Evolutionary conservation across 2,329 filamentous ascomycete genomes (phyloP).

Genomic region (Verticillium klebahnii): DNA sequence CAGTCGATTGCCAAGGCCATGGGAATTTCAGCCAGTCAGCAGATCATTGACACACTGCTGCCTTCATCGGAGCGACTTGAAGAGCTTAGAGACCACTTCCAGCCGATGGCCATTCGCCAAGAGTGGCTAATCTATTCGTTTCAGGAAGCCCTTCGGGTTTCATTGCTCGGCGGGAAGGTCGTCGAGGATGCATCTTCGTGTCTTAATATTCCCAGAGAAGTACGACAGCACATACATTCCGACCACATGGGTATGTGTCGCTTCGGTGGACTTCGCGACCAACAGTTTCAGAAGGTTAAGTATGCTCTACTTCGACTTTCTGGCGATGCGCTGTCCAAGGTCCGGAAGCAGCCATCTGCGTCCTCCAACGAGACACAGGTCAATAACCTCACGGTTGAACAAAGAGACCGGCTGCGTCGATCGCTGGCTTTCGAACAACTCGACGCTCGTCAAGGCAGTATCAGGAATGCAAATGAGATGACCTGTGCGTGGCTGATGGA

Average conservation of each 20-base stretch:
- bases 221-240: conserved; percentile 23
- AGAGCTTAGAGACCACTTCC: conserved; percentile 24
- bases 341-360: background rate
- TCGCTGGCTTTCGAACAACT: conserved; percentile 32
- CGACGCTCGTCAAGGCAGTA: conserved; percentile 26
- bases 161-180: conserved; percentile 16
- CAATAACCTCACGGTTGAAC: background rate
- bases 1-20: conserved; percentile 10
- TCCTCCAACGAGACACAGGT: background rate
- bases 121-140: conserved; percentile 29
- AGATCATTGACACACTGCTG: conserved; percentile 26
- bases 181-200: conserved; percentile 32
- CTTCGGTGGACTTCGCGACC: conserved; percentile 21
- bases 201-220: conserved; percentile 25
- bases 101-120: conserved; percentile 19
- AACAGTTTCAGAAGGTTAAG: conserved; percentile 25
- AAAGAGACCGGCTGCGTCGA: conserved; percentile 2
- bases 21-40: conserved; percentile 22
- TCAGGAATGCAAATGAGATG: conserved; percentile 26
- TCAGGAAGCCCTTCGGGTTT: conserved; percentile 20
- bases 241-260: conserved; percentile 32
- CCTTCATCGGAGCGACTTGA: conserved; percentile 26
- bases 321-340: background rate
- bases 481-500: conserved; percentile 37
- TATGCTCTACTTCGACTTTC: background rate